These are phyloP conservation scores for Tuber melanosporum DNA, from an alignment of 495 filamentous ascomycete species.

Conservation along the genomic window DNA sequence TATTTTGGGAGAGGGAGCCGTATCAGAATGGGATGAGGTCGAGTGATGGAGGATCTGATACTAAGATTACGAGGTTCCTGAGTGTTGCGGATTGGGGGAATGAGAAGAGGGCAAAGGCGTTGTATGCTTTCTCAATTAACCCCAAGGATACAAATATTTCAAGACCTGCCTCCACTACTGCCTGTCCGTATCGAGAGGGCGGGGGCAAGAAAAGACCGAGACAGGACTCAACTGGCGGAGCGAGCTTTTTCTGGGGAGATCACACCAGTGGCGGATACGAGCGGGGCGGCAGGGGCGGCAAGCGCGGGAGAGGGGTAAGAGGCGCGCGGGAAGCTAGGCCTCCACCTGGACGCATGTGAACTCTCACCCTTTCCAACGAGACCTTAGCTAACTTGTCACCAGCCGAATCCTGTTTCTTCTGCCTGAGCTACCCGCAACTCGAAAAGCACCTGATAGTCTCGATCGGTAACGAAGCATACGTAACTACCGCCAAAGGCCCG, in stretches of 20 bases:
- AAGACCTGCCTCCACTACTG: constrained; percentile 48
- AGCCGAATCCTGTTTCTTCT: constrained; percentile 87
- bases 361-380: neutral
- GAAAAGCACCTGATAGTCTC: constrained; percentile 81
- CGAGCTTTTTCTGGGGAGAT: constrained; percentile 38
- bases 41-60: constrained; percentile 19
- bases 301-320: constrained; percentile 50
- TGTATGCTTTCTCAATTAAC: constrained; percentile 81
- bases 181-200: constrained; percentile 25
- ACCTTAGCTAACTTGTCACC: constrained; percentile 45
- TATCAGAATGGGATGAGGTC: constrained; percentile 48
- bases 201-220: constrained; percentile 14
- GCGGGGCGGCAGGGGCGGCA: constrained; percentile 45
- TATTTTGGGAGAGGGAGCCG: constrained; percentile 85
- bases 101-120: constrained; percentile 65
- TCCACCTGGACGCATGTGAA: constrained; percentile 32
- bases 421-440: constrained; percentile 72
- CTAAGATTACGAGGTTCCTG: constrained; percentile 71
- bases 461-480: constrained; percentile 75
- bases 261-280: constrained; percentile 23
- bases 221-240: constrained; percentile 35
- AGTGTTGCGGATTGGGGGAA: constrained; percentile 74
- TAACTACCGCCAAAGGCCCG: constrained; percentile 88
- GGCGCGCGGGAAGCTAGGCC: constrained; percentile 43
- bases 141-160: constrained; percentile 53